Conservation (phyloP, 805 yeast species). For the Maudiozyma serrabonitensis region DNA sequence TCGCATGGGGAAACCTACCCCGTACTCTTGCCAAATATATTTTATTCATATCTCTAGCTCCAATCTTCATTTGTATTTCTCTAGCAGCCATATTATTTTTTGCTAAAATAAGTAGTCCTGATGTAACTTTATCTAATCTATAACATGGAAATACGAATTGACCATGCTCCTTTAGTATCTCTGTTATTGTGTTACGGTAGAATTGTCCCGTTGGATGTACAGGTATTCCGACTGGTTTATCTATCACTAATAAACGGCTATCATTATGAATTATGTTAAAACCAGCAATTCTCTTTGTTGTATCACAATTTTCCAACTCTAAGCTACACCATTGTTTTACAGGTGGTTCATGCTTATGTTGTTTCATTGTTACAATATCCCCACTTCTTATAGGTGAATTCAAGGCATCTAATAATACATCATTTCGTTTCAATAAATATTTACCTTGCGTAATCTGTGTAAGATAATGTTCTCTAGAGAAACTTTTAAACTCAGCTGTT, state of each 20-base stretch:
- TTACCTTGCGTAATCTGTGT: slow-evolving; percentile 13
- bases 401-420: slow-evolving; percentile 7
- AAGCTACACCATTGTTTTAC: slow-evolving; percentile 36
- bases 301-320: slow-evolving; percentile 7
- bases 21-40: slow-evolving; percentile 77
- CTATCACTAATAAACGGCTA: slow-evolving; percentile 68
- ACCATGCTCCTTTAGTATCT: slow-evolving; percentile 55
- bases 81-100: slow-evolving; percentile 41
- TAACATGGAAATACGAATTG: slow-evolving; percentile 56
- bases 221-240: slow-evolving; percentile 90
- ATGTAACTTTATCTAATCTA: slow-evolving; percentile 80
- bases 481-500: slow-evolving; percentile 30
- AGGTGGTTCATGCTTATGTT: slow-evolving; percentile 87
- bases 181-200: slow-evolving; percentile 63
- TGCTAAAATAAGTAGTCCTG: slow-evolving; percentile 68
- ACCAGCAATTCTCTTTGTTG: slow-evolving; percentile 24
- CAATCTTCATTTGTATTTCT: slow-evolving; percentile 44
- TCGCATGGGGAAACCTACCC: slow-evolving; percentile 61
- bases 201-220: slow-evolving; percentile 90
- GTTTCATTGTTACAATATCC: slow-evolving; percentile 18
- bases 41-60: slow-evolving; percentile 60
- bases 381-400: slow-evolving; percentile 14
- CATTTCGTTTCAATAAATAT: slow-evolving; percentile 15
- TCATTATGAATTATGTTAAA: slow-evolving; percentile 63
- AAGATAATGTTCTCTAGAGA: slow-evolving; percentile 13